These are phyloP conservation scores for Phytophthora ohioensis DNA, from an alignment of 352 stramenopile genomes.

Conservation along the genomic window DNA sequence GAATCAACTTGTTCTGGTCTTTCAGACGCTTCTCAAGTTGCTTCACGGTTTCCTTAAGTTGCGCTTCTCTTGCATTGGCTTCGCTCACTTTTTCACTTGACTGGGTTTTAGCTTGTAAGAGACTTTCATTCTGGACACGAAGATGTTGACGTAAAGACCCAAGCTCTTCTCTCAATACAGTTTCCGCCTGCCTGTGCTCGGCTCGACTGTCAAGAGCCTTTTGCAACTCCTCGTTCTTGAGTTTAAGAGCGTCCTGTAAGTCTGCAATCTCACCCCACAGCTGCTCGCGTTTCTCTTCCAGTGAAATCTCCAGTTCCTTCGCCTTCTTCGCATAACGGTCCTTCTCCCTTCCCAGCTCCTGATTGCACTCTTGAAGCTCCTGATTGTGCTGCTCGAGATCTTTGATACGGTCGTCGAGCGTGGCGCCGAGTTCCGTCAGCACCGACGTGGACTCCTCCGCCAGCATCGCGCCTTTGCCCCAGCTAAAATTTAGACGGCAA, in stretches of 20 bases:
- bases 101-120: constrained; percentile 7
- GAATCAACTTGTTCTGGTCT: constrained; percentile 11
- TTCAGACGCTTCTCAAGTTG: constrained; percentile 18
- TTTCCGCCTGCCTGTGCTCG: constrained; percentile 7
- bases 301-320: constrained; percentile 3
- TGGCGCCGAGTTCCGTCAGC: not conserved
- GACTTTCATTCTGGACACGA: constrained; percentile 1
- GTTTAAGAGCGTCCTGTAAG: constrained; percentile 8
- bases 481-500: no score
- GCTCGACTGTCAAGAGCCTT: constrained; percentile 3
- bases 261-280: constrained; percentile 17
- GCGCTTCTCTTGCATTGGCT: constrained; percentile 4
- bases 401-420: constrained; percentile 3
- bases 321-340: not conserved
- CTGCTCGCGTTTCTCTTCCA: constrained; percentile 15
- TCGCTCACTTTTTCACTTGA: constrained; percentile 9
- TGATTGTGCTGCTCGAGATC: constrained; percentile 14
- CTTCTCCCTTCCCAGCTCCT: constrained; percentile 11
- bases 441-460: constrained; percentile 4
- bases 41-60: constrained; percentile 12
- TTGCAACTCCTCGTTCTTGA: constrained; percentile 18
- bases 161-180: constrained; percentile 12
- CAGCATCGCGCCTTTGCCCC: not conserved
- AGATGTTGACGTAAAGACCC: constrained; percentile 2
- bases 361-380: constrained; percentile 6